These are phyloP conservation scores for Medicago arabica DNA, from an alignment of 306 rosid species.

Conservation along the genomic window DNA sequence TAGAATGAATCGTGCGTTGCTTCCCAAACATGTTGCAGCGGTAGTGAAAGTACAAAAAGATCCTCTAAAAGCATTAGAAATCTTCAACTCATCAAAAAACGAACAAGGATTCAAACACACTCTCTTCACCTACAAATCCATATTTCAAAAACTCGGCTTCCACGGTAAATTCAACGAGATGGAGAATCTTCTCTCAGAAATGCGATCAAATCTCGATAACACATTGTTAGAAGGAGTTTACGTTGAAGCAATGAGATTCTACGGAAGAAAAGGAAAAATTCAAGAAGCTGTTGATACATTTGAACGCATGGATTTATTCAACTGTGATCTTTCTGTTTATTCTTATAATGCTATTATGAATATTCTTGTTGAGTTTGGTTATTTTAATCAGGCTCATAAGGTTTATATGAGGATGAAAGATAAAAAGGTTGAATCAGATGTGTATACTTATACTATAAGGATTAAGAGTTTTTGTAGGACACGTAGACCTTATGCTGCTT, in stretches of 20 bases:
- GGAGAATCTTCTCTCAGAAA: slow-evolving; percentile 73
- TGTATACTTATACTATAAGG: slow-evolving; percentile 77
- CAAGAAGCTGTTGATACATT: slow-evolving; percentile 83
- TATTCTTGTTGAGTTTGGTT: slow-evolving; percentile 65
- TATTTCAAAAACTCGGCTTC: slow-evolving; percentile 80
- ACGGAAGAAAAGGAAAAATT: slow-evolving; percentile 79
- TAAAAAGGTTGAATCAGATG: slow-evolving; percentile 71
- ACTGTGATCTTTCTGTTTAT: slow-evolving; percentile 73
- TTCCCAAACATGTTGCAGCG: slow-evolving; percentile 77
- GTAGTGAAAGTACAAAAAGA: slow-evolving; percentile 73
- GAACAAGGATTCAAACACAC: slow-evolving; percentile 87
- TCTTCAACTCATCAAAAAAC: slow-evolving; percentile 72
- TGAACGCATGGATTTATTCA: slow-evolving; percentile 85
- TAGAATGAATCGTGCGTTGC: slow-evolving; percentile 66
- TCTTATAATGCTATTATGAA: slow-evolving; percentile 86
- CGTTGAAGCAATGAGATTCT: slow-evolving; percentile 72
- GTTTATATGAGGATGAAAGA: slow-evolving; percentile 80
- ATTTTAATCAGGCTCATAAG: slow-evolving; percentile 77
- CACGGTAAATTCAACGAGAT: slow-evolving; percentile 73
- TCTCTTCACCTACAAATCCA: slow-evolving; percentile 66
- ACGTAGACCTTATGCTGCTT: slow-evolving; percentile 70
- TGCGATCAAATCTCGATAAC: slow-evolving; percentile 60
- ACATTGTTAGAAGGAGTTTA: slow-evolving; percentile 72
- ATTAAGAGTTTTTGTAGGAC: slow-evolving; percentile 85
- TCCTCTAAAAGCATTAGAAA: slow-evolving; percentile 73